phyloP scores from a whole-genome alignment of 139 green algal genomes.

The Microglena sp. region DNA sequence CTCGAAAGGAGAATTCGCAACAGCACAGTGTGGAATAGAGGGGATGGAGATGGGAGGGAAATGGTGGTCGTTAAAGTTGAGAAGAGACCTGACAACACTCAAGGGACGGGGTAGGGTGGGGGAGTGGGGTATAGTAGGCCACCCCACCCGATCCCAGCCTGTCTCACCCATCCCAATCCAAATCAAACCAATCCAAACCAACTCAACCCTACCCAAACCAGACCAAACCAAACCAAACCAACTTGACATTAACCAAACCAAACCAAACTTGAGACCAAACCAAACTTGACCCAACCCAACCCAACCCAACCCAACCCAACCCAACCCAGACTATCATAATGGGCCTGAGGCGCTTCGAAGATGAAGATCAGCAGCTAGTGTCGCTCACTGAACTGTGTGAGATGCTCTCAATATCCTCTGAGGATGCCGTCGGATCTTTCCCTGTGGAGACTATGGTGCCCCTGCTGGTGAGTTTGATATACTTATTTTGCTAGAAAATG shows the following conservation, averaged over 20 bases:
- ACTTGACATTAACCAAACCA: too few relatives aligned
- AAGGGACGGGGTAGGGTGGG: too few relatives aligned
- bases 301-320: background rate
- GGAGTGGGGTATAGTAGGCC: too few relatives aligned
- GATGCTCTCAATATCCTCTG: conserved; percentile 78
- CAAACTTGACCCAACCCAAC: too few relatives aligned
- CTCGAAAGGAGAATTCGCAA: too few relatives aligned
- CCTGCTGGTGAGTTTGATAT: conserved; percentile 58
- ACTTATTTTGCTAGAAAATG: background rate
- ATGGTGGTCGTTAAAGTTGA: too few relatives aligned
- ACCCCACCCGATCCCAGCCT: background rate
- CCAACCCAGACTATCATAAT: conserved; percentile 56
- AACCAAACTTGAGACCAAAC: too few relatives aligned
- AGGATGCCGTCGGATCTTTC: conserved; percentile 76
- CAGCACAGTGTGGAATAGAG: too few relatives aligned
- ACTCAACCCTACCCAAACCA: conserved; percentile 15
- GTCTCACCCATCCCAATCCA: background rate
- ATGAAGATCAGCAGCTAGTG: conserved; percentile 66
- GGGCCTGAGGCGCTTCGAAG: conserved; percentile 59
- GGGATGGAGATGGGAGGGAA: too few relatives aligned
- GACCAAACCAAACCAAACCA: too few relatives aligned
- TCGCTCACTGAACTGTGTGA: conserved; percentile 84
- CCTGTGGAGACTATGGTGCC: conserved; percentile 78
- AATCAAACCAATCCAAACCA: background rate
- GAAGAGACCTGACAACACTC: too few relatives aligned